phyloP scores from a whole-genome alignment of 2,329 filamentous ascomycete species.

The Lasiodiplodia sp. region DNA sequence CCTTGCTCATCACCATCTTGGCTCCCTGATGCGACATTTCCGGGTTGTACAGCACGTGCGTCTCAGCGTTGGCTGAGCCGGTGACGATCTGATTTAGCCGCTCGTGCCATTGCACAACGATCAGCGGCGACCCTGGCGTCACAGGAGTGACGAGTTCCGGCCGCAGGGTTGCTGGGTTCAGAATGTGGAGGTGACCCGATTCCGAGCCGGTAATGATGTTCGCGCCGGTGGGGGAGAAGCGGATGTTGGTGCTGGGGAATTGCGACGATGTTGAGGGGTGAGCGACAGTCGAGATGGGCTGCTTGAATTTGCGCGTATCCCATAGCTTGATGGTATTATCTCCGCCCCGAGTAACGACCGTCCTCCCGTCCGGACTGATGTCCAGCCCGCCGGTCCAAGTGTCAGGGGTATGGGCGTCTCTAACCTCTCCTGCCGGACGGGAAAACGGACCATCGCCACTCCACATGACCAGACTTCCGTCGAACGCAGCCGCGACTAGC shows the following conservation, averaged over 20 bases:
- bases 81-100: constrained; percentile 97
- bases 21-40: constrained; percentile 77
- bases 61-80: constrained; percentile 88
- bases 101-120: constrained; percentile 88
- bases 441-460: constrained; percentile 85
- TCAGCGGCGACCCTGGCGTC: constrained; percentile 82
- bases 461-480: constrained; percentile 93
- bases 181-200: constrained; percentile 85
- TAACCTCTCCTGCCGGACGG: constrained; percentile 81
- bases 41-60: constrained; percentile 89
- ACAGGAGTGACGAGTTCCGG: constrained; percentile 86
- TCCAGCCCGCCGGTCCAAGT: constrained; percentile 94
- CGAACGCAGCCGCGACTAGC: constrained; percentile 81
- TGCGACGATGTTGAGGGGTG: constrained; percentile 84
- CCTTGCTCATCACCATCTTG: constrained; percentile 87
- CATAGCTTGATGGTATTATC: constrained; percentile 95
- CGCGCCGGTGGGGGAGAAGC: constrained; percentile 83
- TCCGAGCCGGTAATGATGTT: constrained; percentile 89
- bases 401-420: constrained; percentile 79
- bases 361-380: constrained; percentile 86
- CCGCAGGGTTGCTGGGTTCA: constrained; percentile 89
- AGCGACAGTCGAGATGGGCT: constrained; percentile 78
- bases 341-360: constrained; percentile 89
- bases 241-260: constrained; percentile 85
- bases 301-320: constrained; percentile 96